Conservation (phyloP, 2,329 filamentous ascomycete species). For the Seiridium cupressi region DNA sequence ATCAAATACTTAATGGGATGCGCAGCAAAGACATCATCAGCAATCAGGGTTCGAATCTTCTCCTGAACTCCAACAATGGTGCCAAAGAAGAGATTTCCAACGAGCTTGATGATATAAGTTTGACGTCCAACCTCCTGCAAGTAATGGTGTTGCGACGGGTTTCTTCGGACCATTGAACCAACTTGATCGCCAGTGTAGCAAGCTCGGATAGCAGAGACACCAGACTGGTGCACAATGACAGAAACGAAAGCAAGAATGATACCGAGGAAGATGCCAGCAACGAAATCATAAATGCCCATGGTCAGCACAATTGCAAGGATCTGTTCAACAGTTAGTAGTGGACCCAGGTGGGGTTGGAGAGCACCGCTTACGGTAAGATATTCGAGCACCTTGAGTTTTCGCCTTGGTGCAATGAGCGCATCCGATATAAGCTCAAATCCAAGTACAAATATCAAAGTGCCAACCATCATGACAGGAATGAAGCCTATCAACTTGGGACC, state of each 20-base stretch:
- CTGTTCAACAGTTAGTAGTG: conserved; percentile 34
- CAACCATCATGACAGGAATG: conserved; percentile 96
- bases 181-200: conserved; percentile 89
- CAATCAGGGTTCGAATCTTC: conserved; percentile 76
- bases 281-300: conserved; percentile 97
- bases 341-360: neutral
- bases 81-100: conserved; percentile 96
- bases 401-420: conserved; percentile 83
- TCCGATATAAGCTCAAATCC: conserved; percentile 90
- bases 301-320: conserved; percentile 86
- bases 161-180: conserved; percentile 87
- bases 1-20: conserved; percentile 87
- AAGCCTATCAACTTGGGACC: conserved; percentile 88
- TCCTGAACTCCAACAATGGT: conserved; percentile 95
- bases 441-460: conserved; percentile 89
- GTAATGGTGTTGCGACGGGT: conserved; percentile 85
- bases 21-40: conserved; percentile 74
- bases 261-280: conserved; percentile 87
- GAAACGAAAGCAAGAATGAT: conserved; percentile 90
- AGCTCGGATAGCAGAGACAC: conserved; percentile 82
- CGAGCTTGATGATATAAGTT: conserved; percentile 87
- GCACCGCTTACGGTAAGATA: conserved; percentile 71
- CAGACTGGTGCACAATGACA: conserved; percentile 87
- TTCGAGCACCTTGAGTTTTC: conserved; percentile 82
- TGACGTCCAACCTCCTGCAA: conserved; percentile 82